A percentile compares a stretch with the other conserved stretches of the same genome.
These are phyloP conservation scores for Solanum neorickii DNA, from an alignment of 257 asterid genomes.

Conservation along the genomic window DNA sequence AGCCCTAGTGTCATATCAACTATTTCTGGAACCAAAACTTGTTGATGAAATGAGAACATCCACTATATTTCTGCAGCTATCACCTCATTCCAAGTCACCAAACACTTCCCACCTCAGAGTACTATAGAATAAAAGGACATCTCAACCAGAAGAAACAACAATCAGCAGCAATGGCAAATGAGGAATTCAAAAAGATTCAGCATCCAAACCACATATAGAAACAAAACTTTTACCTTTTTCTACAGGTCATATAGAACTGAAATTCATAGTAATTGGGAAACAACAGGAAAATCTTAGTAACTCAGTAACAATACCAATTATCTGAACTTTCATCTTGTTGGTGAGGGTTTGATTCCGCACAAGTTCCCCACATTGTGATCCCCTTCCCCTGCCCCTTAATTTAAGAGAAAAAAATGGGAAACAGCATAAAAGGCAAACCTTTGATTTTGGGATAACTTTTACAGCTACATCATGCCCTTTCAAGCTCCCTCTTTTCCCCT, in stretches of 20 bases:
- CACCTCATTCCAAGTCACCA: neutral
- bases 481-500: conserved; percentile 71
- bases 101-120: neutral
- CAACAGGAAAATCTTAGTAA: neutral
- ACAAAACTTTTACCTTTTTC: neutral
- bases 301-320: neutral
- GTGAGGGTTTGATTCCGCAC: neutral
- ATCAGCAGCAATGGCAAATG: neutral
- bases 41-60: neutral
- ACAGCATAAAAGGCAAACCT: conserved; percentile 28
- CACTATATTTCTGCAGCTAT: neutral
- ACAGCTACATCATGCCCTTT: conserved; percentile 92
- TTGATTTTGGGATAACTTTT: conserved; percentile 76
- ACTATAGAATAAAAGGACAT: neutral
- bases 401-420: neutral
- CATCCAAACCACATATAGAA: neutral
- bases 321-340: neutral
- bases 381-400: neutral
- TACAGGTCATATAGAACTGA: neutral
- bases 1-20: neutral
- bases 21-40: neutral
- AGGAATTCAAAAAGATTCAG: neutral
- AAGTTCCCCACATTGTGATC: neutral
- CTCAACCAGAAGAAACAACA: neutral
- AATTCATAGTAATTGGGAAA: neutral